A percentile compares a stretch with the other conserved stretches of the same genome.
phyloP scores from a whole-genome alignment of 2,329 filamentous ascomycete species.

The Aphanocladium album region DNA sequence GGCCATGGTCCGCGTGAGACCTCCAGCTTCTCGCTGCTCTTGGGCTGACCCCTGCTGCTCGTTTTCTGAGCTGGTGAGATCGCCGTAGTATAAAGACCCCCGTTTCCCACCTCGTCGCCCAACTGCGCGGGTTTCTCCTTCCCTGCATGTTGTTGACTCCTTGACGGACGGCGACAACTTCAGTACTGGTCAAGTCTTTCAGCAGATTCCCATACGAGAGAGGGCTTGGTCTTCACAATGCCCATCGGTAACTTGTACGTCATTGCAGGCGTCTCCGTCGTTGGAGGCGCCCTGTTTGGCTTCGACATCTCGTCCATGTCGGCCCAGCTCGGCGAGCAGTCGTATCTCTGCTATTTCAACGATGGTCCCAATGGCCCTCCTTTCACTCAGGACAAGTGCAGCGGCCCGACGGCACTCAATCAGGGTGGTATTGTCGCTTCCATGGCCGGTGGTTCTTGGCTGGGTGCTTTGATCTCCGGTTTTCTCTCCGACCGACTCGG shows the following conservation, averaged over 20 bases:
- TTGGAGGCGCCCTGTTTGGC: constrained; percentile 42
- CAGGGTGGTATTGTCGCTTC: constrained; percentile 50
- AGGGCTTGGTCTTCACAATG: constrained; percentile 19
- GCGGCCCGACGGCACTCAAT: constrained; percentile 33
- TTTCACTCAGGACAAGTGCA: constrained; percentile 25
- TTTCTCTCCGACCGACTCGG: constrained; percentile 45
- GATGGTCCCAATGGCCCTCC: constrained; percentile 30
- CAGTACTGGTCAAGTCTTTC: background rate
- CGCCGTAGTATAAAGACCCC: background rate
- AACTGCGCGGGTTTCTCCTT: background rate
- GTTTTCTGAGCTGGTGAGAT: background rate
- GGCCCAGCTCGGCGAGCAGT: constrained; percentile 34
- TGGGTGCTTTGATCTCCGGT: constrained; percentile 44
- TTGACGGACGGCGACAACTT: background rate
- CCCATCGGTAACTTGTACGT: constrained; percentile 31
- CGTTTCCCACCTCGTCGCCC: background rate
- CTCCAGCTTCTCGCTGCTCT: background rate
- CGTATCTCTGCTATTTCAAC: constrained; percentile 35
- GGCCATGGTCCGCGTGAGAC: background rate
- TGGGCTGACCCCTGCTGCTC: background rate
- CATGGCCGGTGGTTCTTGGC: constrained; percentile 47
- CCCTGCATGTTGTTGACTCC: background rate
- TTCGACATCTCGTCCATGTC: constrained; percentile 56
- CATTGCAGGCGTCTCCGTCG: constrained; percentile 31
- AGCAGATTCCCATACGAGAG: background rate